A percentile compares a stretch with the other conserved stretches of the same genome.
Conservation (phyloP, 179 eudicot species). For the Beta corolliflora region DNA sequence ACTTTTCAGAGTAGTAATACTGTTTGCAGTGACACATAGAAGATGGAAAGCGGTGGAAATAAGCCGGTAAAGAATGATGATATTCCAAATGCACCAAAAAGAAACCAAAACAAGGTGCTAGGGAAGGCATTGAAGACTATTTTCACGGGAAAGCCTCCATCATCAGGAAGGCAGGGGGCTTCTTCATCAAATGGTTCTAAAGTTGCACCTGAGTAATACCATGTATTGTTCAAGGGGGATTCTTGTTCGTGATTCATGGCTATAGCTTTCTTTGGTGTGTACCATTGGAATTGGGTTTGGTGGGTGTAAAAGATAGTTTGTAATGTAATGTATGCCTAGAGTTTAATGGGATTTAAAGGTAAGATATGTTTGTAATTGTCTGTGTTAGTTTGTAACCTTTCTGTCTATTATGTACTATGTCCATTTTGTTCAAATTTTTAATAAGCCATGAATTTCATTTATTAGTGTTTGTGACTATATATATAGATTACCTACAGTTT, state of each 20-base stretch:
- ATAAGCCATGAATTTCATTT: no score
- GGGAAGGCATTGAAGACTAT: constrained; percentile 5
- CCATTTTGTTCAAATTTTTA: not conserved
- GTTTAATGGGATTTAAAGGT: not conserved
- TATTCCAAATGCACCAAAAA: constrained; percentile 6
- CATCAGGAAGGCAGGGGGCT: not conserved
- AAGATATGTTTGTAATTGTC: not conserved
- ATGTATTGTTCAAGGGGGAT: not conserved
- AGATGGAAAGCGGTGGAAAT: constrained; percentile 3
- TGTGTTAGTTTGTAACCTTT: not conserved
- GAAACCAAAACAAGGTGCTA: constrained; percentile 11
- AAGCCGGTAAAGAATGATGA: constrained; percentile 2
- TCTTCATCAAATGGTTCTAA: constrained; percentile 1
- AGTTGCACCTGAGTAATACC: constrained; percentile 6
- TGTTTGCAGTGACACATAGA: not conserved
- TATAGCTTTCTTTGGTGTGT: not conserved
- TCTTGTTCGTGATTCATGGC: not conserved
- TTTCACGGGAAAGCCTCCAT: constrained; percentile 6
- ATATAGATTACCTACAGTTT: no score
- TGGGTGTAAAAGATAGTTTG: not conserved
- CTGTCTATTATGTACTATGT: not conserved
- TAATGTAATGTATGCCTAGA: not conserved
- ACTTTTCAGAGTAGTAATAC: not conserved
- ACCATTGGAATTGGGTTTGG: not conserved
- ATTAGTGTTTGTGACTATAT: no score